Evolutionary conservation across 2,329 filamentous ascomycete species (phyloP).

Genomic region (Aspergillus sp.): DNA sequence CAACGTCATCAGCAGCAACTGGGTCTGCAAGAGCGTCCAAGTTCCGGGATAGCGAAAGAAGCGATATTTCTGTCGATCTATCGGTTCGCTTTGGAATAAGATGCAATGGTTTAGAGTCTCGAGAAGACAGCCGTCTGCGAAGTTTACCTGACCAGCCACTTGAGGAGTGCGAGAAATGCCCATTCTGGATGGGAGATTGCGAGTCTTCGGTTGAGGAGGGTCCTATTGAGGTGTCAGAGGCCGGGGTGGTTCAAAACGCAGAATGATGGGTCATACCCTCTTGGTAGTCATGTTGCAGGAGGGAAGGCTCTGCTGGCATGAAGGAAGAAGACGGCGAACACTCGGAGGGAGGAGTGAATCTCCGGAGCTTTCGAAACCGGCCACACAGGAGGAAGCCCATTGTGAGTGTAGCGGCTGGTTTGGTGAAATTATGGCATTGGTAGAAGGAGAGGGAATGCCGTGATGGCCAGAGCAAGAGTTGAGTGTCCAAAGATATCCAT

Average conservation of each 20-base stretch:
- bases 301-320: conserved; percentile 1
- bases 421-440: background rate
- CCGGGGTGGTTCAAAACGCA: background rate
- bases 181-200: background rate
- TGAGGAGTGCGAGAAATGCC: conserved; percentile 9
- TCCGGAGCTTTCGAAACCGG: conserved; percentile 15
- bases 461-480: background rate
- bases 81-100: conserved; percentile 8
- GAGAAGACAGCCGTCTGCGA: conserved; percentile 29
- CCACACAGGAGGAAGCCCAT: conserved; percentile 23
- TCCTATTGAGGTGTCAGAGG: conserved; percentile 5
- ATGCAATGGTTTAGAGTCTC: conserved; percentile 19
- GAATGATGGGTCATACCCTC: conserved; percentile 7
- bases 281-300: conserved; percentile 1
- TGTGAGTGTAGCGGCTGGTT: background rate
- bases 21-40: conserved; percentile 4
- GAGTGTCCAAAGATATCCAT: background rate
- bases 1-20: conserved; percentile 15
- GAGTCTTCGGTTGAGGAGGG: conserved; percentile 6
- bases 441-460: background rate
- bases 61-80: conserved; percentile 10
- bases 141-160: conserved; percentile 22
- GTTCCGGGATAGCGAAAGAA: conserved; percentile 15
- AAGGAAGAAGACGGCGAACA: conserved; percentile 9
- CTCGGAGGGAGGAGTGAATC: conserved; percentile 9